These are phyloP conservation scores for Sporisorium scitamineum DNA, from an alignment of 1,284 basidiomycete species.

Conservation along the genomic window DNA sequence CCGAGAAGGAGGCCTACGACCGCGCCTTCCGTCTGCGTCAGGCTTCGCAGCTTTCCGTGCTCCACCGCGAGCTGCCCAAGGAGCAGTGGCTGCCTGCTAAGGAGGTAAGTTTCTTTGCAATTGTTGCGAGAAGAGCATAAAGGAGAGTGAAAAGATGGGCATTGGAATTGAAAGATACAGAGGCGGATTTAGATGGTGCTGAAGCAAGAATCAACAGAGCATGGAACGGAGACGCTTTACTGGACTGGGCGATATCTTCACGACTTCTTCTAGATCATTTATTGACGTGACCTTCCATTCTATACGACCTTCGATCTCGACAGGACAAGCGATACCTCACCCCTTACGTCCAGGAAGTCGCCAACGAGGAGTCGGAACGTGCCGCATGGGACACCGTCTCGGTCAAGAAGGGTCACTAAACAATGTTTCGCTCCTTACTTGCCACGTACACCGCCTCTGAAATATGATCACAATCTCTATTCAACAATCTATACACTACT, in stretches of 20 bases:
- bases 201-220: no score
- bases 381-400: constrained; percentile 80
- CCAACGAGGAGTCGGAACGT: constrained; percentile 83
- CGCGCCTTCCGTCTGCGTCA: constrained; percentile 89
- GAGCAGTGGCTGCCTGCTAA: constrained; percentile 83
- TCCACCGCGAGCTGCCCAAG: constrained; percentile 86
- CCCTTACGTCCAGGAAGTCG: constrained; percentile 82
- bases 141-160: no score
- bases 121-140: background rate
- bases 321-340: constrained; percentile 93
- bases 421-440: background rate
- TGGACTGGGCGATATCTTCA: background rate
- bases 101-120: constrained; percentile 75
- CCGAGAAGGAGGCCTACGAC: constrained; percentile 85
- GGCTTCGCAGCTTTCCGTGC: constrained; percentile 82
- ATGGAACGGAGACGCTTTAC: background rate
- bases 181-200: no score
- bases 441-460: background rate
- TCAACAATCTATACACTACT: background rate
- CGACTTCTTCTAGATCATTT: background rate
- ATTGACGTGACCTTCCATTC: constrained; percentile 5
- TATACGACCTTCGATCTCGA: constrained; percentile 7
- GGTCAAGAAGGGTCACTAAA: constrained; percentile 61
- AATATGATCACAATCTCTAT: background rate
- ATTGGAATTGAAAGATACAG: no score